Conservation (phyloP, 441 rosid genomes). For the Adansonia gregorii region DNA sequence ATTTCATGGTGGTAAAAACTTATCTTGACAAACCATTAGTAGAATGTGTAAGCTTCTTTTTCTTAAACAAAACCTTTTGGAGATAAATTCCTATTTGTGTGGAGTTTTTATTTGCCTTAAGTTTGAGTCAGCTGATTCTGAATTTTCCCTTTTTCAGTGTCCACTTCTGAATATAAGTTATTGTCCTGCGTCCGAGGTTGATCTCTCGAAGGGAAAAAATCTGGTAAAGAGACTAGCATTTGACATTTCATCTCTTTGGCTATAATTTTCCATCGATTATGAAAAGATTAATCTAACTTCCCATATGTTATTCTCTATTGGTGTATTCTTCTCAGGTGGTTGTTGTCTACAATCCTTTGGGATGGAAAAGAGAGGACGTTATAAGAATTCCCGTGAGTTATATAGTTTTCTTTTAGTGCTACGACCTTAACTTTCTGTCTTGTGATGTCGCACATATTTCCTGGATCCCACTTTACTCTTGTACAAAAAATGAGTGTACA, state of each 20-base stretch:
- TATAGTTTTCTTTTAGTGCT: slow-evolving; percentile 1
- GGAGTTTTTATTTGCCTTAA: slow-evolving; percentile 7
- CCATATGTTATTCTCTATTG: slow-evolving; percentile 7
- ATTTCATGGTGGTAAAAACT: neutral
- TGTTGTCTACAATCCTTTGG: slow-evolving; percentile 56
- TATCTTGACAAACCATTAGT: neutral
- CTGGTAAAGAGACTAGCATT: slow-evolving; percentile 42
- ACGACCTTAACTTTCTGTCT: slow-evolving; percentile 9
- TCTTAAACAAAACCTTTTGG: neutral
- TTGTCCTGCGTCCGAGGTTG: slow-evolving; percentile 57
- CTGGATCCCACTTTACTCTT: neutral
- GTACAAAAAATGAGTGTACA: neutral
- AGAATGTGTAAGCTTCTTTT: neutral
- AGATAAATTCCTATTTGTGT: neutral
- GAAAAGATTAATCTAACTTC: slow-evolving; percentile 19
- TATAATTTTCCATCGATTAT: slow-evolving; percentile 14
- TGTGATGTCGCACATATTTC: slow-evolving; percentile 15
- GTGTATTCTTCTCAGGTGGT: slow-evolving; percentile 40
- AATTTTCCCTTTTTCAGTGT: slow-evolving; percentile 42
- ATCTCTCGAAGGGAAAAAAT: slow-evolving; percentile 46
- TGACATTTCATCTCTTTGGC: neutral
- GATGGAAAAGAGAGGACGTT: slow-evolving; percentile 57
- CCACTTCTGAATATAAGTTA: slow-evolving; percentile 59
- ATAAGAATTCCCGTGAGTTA: slow-evolving; percentile 54
- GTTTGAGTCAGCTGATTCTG: slow-evolving; percentile 21